phyloP scores from a whole-genome alignment of 371 early-diverging fungal genomes.

The Rhizomucor pusillus region DNA sequence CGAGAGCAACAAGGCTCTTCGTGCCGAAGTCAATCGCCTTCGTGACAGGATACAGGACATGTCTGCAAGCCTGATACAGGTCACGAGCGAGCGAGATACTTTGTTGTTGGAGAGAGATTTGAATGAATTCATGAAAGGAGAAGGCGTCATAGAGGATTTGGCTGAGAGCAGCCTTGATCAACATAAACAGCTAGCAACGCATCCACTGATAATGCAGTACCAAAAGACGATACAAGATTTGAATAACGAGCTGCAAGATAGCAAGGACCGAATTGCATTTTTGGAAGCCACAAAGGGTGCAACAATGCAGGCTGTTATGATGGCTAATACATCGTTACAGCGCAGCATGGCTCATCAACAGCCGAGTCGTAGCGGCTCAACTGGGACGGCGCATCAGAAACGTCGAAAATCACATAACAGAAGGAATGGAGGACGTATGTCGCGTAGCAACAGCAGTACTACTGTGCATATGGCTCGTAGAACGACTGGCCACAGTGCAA shows the following conservation, averaged over 20 bases:
- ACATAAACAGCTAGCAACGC: slow-evolving; percentile 6
- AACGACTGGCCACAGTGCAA: slow-evolving; percentile 7
- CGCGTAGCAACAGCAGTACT: slow-evolving; percentile 8
- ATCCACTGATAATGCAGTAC: slow-evolving; percentile 56
- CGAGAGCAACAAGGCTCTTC: slow-evolving; percentile 33
- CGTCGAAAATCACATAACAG: slow-evolving; percentile 8
- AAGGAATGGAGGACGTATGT: slow-evolving; percentile 2
- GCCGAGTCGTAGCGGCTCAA: slow-evolving; percentile 4
- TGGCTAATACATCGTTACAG: slow-evolving; percentile 12
- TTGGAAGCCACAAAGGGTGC: slow-evolving; percentile 20
- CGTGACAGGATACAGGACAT: slow-evolving; percentile 44
- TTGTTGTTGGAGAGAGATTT: slow-evolving; percentile 55
- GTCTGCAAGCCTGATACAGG: slow-evolving; percentile 41
- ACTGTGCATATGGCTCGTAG: slow-evolving; percentile 4
- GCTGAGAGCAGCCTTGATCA: background rate
- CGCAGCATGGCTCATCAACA: background rate
- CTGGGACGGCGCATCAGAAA: slow-evolving; percentile 7
- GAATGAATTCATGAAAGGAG: slow-evolving; percentile 29
- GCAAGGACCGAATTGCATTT: slow-evolving; percentile 30
- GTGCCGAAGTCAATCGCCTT: slow-evolving; percentile 40
- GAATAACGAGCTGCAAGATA: slow-evolving; percentile 44
- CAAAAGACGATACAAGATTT: slow-evolving; percentile 51
- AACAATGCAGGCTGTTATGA: slow-evolving; percentile 17
- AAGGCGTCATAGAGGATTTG: background rate
- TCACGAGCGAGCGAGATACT: slow-evolving; percentile 59